A percentile compares a stretch with the other conserved stretches of the same genome.
Conservation (phyloP, 2,329 filamentous ascomycete genomes). For the Curvularia spicifera region DNA sequence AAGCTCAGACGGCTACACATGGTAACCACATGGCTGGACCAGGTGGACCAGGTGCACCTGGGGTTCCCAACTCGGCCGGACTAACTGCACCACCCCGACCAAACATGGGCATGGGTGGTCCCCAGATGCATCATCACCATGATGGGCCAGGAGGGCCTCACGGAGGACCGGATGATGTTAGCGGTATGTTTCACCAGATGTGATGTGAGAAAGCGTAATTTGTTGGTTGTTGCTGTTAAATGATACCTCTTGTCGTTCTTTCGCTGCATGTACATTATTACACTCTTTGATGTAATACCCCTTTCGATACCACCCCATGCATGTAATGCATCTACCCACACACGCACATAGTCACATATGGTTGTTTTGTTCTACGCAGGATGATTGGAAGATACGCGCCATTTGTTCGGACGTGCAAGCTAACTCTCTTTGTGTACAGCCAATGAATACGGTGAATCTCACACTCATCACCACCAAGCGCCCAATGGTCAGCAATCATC, state of each 20-base stretch:
- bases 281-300: slow-evolving; percentile 53
- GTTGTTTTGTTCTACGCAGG: slow-evolving; percentile 39
- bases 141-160: slow-evolving; percentile 70
- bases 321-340: slow-evolving; percentile 36
- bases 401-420: slow-evolving; percentile 46
- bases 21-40: slow-evolving; percentile 72
- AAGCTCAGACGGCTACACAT: slow-evolving; percentile 67
- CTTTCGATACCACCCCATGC: slow-evolving; percentile 47
- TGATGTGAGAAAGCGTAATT: slow-evolving; percentile 57
- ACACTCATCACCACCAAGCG: slow-evolving; percentile 71
- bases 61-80: slow-evolving; percentile 67
- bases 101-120: slow-evolving; percentile 70
- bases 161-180: slow-evolving; percentile 77
- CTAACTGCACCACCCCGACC: slow-evolving; percentile 66
- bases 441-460: slow-evolving; percentile 65
- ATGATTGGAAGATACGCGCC: slow-evolving; percentile 19
- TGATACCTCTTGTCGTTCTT: slow-evolving; percentile 52
- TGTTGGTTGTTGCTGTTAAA: slow-evolving; percentile 45
- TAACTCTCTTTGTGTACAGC: slow-evolving; percentile 58
- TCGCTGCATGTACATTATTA: slow-evolving; percentile 51
- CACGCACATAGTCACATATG: slow-evolving; percentile 31
- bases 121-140: slow-evolving; percentile 74
- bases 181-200: slow-evolving; percentile 98
- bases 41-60: slow-evolving; percentile 65
- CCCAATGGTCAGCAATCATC: slow-evolving; percentile 63